Evolutionary conservation across 306 rosid species (phyloP).

Genomic region (Vigna trinervia): DNA sequence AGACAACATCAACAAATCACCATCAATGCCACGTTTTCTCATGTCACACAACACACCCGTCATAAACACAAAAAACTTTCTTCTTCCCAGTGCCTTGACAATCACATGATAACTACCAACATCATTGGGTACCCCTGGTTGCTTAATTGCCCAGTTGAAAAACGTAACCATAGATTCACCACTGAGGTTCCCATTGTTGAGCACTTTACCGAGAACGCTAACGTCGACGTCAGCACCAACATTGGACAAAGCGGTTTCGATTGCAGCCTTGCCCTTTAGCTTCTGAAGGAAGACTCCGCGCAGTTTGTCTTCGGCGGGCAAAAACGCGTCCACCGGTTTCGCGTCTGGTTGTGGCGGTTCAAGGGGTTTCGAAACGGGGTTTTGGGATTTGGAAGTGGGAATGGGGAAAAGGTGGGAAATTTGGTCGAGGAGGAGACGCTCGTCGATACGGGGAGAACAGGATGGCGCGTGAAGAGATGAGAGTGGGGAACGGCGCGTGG

Average conservation of each 20-base stretch:
- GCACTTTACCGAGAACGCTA: constrained; percentile 57
- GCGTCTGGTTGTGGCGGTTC: constrained; percentile 5
- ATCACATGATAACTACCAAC: constrained; percentile 54
- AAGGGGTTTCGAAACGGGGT: constrained; percentile 2
- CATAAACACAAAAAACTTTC: constrained; percentile 65
- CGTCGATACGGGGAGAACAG: constrained; percentile 38
- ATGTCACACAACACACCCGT: constrained; percentile 53
- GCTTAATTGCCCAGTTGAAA: constrained; percentile 81
- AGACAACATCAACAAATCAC: constrained; percentile 58
- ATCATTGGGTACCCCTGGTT: constrained; percentile 56
- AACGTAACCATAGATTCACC: constrained; percentile 74
- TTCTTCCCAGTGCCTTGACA: constrained; percentile 82
- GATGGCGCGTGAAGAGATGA: constrained; percentile 53
- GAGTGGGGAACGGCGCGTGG: constrained; percentile 32
- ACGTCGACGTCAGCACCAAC: constrained; percentile 56
- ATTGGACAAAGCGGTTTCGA: constrained; percentile 63
- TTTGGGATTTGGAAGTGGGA: not conserved
- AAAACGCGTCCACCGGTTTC: constrained; percentile 62
- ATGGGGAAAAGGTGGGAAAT: constrained; percentile 60
- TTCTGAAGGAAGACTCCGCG: constrained; percentile 86
- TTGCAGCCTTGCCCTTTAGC: constrained; percentile 68
- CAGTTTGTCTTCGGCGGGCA: constrained; percentile 72
- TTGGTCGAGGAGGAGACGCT: constrained; percentile 58
- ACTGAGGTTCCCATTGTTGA: constrained; percentile 68
- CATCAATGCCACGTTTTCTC: constrained; percentile 49